Evolutionary conservation across 257 asterid genomes (phyloP).

Genomic region (Capsicum pubescens): DNA sequence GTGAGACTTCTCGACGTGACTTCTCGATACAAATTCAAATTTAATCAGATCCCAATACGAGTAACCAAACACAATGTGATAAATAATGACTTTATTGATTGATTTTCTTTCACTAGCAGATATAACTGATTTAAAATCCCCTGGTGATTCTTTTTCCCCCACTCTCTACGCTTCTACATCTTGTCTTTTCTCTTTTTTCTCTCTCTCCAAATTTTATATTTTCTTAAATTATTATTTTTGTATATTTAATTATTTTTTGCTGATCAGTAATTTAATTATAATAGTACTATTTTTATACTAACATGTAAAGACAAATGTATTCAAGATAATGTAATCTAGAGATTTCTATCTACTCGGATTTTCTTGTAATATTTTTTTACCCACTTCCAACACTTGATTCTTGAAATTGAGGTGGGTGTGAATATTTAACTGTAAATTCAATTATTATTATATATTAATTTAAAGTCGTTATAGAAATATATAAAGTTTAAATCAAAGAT

Average conservation of each 20-base stretch:
- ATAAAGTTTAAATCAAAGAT: not conserved
- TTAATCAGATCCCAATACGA: too few relatives aligned
- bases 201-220: conserved; percentile 18
- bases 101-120: conserved; percentile 72
- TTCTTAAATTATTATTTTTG: not conserved
- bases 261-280: conserved; percentile 27
- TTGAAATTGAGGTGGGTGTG: not conserved
- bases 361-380: not conserved
- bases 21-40: too few relatives aligned
- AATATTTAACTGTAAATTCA: not conserved
- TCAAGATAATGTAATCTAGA: conserved; percentile 16
- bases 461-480: not conserved
- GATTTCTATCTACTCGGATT: not conserved
- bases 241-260: not conserved
- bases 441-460: rapidly evolving
- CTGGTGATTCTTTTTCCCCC: conserved; percentile 76
- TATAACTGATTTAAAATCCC: conserved; percentile 67
- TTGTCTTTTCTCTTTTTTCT: conserved; percentile 26
- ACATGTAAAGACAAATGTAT: conserved; percentile 34
- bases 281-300: conserved; percentile 33
- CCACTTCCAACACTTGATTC: not conserved
- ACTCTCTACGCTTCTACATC: conserved; percentile 59
- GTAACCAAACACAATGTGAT: conserved; percentile 21
- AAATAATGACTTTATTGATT: conserved; percentile 53
- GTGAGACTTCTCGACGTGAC: too few relatives aligned